Evolutionary conservation across 2,329 filamentous ascomycete genomes (phyloP), one percentile per base, ranked within the genome.

Genomic region (Neofusicoccum umdonicola): DNA sequence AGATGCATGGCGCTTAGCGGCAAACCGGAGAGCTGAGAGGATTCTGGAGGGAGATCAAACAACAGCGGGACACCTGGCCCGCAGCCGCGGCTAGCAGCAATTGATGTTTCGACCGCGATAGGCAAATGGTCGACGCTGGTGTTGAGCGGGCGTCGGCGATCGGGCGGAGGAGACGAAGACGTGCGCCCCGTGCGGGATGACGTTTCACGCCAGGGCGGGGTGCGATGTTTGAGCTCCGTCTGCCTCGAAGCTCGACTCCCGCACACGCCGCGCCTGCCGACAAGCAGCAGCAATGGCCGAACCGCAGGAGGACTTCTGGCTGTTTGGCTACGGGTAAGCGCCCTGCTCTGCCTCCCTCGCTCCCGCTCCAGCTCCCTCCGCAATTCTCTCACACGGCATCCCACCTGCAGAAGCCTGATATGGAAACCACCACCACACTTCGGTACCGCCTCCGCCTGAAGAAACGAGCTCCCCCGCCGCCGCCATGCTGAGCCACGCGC

Each of bases 351-450:
- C 42, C 56, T 37, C 37, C 42, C 15, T n/a, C 37, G n/a, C 44
- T 7, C 27, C 27, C 4, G 27, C 27, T 31, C 3, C 22, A 54
- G 34, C 27, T 5, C 50, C n/a, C 34, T 39, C 35, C 17, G n/a
- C 48, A 37, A 39, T 39, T 13, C 31, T 17, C 17, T 42, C 39
- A 44, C 17, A 58, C 27, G 13, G 11, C 15, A 15, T 11, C 12
- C 17, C 12, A 34, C 39, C 27, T 42, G 44, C 68, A 95, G 94
- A 80, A 97, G 93, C 77, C 81, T 99, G 76, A 97, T 99, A 72
- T 99, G 93, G 93, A 99, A 98, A 78, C 94, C 95, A 64, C 95
- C 95, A 67, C 95, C 95, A 69, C 91, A 97, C 76, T 97, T 90
- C 76, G 94, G 94, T 97, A 88, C 66, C 56, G 45, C 64, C 35